A percentile compares a stretch with the other conserved stretches of the same genome.
Conservation (phyloP, 192 early-diverging fungal genomes). For the Rhizophlyctis rosea region DNA sequence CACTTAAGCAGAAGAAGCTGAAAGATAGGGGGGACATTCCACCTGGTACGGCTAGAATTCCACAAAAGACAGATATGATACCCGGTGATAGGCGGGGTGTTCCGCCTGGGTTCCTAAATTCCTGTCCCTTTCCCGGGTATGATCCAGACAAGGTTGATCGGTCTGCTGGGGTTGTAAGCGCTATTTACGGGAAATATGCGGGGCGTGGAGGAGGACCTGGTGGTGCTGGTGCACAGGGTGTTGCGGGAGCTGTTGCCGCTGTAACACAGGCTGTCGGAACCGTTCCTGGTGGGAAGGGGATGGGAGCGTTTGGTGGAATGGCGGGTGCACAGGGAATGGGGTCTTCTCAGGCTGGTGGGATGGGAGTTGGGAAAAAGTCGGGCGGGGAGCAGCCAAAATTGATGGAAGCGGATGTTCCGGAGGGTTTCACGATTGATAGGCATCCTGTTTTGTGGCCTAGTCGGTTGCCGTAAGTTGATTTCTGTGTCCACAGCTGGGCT, state of each 20-base stretch:
- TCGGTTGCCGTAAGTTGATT: constrained; percentile 38
- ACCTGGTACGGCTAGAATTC: constrained; percentile 24
- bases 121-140: constrained; percentile 51
- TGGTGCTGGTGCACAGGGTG: constrained; percentile 7
- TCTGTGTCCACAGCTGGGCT: too few species aligned
- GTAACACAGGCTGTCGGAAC: too few species aligned
- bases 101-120: constrained; percentile 41
- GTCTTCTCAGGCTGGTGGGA: too few species aligned
- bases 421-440: constrained; percentile 45
- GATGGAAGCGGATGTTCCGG: constrained; percentile 24
- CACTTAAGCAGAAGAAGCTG: background rate
- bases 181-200: constrained; percentile 44
- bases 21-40: constrained; percentile 19
- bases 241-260: too few species aligned
- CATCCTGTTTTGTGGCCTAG: constrained; percentile 55
- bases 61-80: constrained; percentile 21
- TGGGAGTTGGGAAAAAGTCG: too few species aligned
- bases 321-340: too few species aligned
- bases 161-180: constrained; percentile 23
- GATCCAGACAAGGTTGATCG: constrained; percentile 48
- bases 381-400: background rate
- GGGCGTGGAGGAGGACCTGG: constrained; percentile 5
- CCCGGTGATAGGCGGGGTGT: constrained; percentile 10
- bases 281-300: background rate
- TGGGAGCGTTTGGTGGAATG: constrained; percentile 3